Base-by-base conservation (phyloP, 768 basidiomycete genomes). In the Trametes sanguinea region DNA sequence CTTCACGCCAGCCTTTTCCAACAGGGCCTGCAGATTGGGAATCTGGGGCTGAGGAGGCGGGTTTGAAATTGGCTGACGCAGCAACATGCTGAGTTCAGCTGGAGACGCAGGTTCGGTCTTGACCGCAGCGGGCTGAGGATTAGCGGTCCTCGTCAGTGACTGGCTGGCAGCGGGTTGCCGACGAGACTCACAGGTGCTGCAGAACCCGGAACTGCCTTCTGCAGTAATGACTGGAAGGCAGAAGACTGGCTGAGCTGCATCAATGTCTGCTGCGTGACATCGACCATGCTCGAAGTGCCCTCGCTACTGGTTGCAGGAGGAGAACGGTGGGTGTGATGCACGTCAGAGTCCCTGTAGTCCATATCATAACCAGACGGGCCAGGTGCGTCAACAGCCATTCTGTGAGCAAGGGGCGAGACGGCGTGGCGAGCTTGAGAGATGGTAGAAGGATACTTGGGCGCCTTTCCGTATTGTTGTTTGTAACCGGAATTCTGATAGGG, bases 191-290 rank as follows among this genome's bases (percentile, higher is more conserved):
- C 65, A 16, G 40, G 46, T 13, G 37, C 35, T 13, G 47, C 14
- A 9, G 42, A 6, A 1, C 22, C 16, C 4, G 58, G 53, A 11
- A n/a, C 33, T 2, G 48, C 32, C 16, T 56, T 53, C 47, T 67
- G 65, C 43, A 67, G 29, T n/a, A 67, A 60, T 1, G 51, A 51
- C 11, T 60, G 55, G 40, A 67, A 54, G 1, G 65, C 65, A 32
- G 57, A 59, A 8, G 65, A 67, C 44, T 67, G 65, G 48, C 65
- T 67, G 13, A 67, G 45, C 30, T 67, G 62, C 51, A 45, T 27
- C 33, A 67, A 33, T 13, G 65, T 60, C 52, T 67, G 59, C 55
- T 63, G 61, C 30, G 65, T 61, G 10, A 45, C 45, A 35, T 63
- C 62, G 29, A 61, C 51, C 47, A 59, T 37, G 17, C 42, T 33